Evolutionary conservation across 2,329 filamentous ascomycete genomes (phyloP).

Genomic region (Ramularia endophylla): DNA sequence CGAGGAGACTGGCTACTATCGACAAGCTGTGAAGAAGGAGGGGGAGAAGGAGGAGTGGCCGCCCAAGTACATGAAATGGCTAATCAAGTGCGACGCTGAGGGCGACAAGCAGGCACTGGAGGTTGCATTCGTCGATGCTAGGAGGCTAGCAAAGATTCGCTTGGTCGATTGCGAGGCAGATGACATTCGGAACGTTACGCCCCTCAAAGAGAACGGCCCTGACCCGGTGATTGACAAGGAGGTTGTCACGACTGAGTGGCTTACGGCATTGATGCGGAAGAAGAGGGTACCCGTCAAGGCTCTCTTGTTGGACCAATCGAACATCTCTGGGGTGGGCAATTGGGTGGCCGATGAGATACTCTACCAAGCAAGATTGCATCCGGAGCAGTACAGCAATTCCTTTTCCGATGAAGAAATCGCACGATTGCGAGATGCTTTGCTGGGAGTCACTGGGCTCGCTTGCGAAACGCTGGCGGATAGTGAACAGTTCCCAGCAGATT

Average conservation of each 20-base stretch:
- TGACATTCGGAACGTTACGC: slow-evolving; percentile 68
- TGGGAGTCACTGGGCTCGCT: slow-evolving; percentile 73
- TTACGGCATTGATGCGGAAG: slow-evolving; percentile 62
- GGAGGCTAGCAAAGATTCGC: slow-evolving; percentile 72
- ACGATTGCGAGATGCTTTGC: slow-evolving; percentile 64
- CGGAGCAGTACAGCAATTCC: slow-evolving; percentile 86
- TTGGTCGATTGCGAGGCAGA: slow-evolving; percentile 74
- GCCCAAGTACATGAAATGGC: slow-evolving; percentile 83
- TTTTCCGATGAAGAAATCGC: slow-evolving; percentile 67
- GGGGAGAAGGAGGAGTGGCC: slow-evolving; percentile 63
- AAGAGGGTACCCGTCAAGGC: slow-evolving; percentile 88
- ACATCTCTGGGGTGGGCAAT: slow-evolving; percentile 89
- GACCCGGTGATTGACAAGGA: slow-evolving; percentile 83
- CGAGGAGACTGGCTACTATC: slow-evolving; percentile 74
- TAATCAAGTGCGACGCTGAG: slow-evolving; percentile 52
- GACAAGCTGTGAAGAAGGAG: slow-evolving; percentile 47
- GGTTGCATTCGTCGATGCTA: slow-evolving; percentile 75
- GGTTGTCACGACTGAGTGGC: slow-evolving; percentile 68
- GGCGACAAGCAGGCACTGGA: slow-evolving; percentile 46
- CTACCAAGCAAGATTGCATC: slow-evolving; percentile 82
- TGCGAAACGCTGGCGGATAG: slow-evolving; percentile 76
- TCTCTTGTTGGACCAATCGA: slow-evolving; percentile 77
- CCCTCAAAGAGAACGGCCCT: slow-evolving; percentile 85
- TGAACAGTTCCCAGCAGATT: slow-evolving; percentile 75
- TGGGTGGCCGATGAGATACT: slow-evolving; percentile 97